phyloP scores from a whole-genome alignment of 306 rosid species.

The Quercus bicolor region DNA sequence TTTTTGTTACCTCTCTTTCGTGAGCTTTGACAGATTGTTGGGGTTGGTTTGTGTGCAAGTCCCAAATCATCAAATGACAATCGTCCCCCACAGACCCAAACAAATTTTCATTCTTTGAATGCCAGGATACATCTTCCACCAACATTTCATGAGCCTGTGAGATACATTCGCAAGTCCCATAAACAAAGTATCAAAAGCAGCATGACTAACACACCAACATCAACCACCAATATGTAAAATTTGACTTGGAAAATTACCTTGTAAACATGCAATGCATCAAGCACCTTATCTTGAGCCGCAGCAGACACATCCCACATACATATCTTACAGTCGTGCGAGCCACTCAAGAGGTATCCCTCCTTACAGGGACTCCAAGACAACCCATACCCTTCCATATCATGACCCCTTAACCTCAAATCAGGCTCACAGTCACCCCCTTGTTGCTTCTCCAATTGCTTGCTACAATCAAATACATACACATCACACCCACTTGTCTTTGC shows the following conservation, averaged over 20 bases:
- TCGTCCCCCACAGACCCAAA: conserved; percentile 97
- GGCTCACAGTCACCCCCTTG: conserved; percentile 49
- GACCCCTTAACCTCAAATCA: conserved; percentile 85
- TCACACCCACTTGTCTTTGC: conserved; percentile 78
- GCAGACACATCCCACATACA: conserved; percentile 90
- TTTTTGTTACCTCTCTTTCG: conserved; percentile 73
- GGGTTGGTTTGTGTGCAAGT: conserved; percentile 63
- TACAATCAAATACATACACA: conserved; percentile 70
- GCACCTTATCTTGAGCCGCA: conserved; percentile 46
- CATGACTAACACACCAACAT: background rate
- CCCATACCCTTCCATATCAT: conserved; percentile 91
- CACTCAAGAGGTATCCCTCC: conserved; percentile 75
- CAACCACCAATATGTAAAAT: background rate
- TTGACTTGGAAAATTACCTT: conserved; percentile 46
- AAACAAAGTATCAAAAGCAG: background rate
- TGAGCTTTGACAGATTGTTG: conserved; percentile 72
- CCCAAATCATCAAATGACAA: conserved; percentile 76
- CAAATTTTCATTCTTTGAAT: conserved; percentile 54
- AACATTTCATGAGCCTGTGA: conserved; percentile 60
- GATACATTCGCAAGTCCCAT: background rate
- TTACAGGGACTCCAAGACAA: conserved; percentile 77
- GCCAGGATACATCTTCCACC: conserved; percentile 89
- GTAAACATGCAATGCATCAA: conserved; percentile 61
- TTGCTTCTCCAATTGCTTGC: conserved; percentile 35
- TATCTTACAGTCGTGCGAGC: conserved; percentile 69